Conservation (phyloP, 2,329 filamentous ascomycete genomes). For the Aureobasidium vineae region DNA sequence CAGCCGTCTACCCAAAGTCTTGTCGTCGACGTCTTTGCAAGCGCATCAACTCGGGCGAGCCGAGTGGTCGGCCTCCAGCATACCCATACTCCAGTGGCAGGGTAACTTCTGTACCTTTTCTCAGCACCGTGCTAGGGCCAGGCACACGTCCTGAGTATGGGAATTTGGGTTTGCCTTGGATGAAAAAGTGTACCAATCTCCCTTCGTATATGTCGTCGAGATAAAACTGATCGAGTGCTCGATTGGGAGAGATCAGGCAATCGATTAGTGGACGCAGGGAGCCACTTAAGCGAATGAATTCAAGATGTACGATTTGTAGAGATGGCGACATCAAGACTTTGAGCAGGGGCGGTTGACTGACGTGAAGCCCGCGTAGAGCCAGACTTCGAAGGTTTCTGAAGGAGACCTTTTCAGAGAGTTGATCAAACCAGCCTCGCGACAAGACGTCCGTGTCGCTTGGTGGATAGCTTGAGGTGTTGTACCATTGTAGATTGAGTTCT, state of each 20-base stretch:
- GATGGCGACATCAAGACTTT: background rate
- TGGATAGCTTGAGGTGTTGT: background rate
- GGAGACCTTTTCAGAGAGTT: background rate
- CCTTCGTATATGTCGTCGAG: background rate
- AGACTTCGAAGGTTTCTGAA: background rate
- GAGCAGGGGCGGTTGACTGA: background rate
- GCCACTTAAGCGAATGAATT: background rate
- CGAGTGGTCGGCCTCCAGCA: background rate
- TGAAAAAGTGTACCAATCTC: background rate
- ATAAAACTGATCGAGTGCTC: background rate
- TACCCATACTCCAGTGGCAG: background rate
- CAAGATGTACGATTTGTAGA: background rate
- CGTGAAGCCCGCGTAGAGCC: background rate
- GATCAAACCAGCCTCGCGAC: background rate
- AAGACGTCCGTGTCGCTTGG: background rate
- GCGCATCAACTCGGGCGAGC: background rate
- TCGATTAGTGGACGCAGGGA: background rate
- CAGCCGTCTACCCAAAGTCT: too few species aligned
- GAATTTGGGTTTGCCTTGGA: background rate
- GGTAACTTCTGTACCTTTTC: background rate
- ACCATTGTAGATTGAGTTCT: background rate
- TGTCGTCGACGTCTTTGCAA: background rate
- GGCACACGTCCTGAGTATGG: background rate
- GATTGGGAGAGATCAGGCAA: background rate
- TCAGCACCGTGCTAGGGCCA: background rate